phyloP scores from a whole-genome alignment of 345 rosid species.

The Luvunga scandens region DNA sequence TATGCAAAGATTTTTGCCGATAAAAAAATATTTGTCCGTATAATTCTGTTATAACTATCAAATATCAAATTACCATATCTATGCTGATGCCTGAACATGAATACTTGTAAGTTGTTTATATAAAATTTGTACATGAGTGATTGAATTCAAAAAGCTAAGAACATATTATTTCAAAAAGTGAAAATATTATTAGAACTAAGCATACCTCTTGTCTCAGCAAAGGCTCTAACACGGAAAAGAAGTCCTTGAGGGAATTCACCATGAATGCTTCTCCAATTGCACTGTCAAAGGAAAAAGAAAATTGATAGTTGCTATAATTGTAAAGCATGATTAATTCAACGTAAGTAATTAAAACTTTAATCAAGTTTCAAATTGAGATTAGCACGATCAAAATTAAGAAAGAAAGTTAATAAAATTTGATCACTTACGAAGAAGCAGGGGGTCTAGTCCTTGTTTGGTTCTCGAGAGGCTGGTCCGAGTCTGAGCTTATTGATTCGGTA shows the following conservation, averaged over 20 bases:
- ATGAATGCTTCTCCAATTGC: slow-evolving; percentile 50
- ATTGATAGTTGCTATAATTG: no score
- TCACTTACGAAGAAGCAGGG: slow-evolving; percentile 62
- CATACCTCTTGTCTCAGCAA: slow-evolving; percentile 78
- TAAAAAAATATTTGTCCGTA: no score
- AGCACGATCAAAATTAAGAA: neutral
- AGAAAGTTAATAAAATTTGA: neutral
- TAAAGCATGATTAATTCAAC: no score
- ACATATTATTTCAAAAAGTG: no score
- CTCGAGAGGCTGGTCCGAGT: slow-evolving; percentile 41
- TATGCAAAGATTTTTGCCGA: neutral
- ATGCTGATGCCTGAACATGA: no score
- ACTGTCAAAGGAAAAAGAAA: slow-evolving; percentile 28
- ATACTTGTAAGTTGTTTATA: no score
- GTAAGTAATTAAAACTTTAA: no score
- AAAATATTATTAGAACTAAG: neutral
- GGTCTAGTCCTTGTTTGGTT: slow-evolving; percentile 51
- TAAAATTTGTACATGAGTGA: no score
- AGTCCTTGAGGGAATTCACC: slow-evolving; percentile 42
- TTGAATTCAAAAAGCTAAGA: no score
- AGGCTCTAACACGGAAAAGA: slow-evolving; percentile 65
- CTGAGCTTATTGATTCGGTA: slow-evolving; percentile 31
- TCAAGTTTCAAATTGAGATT: no score
- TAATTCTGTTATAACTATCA: no score
- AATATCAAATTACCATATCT: no score